Conservation (phyloP, 2,329 filamentous ascomycete genomes). For the Aspergillus aculeatus region DNA sequence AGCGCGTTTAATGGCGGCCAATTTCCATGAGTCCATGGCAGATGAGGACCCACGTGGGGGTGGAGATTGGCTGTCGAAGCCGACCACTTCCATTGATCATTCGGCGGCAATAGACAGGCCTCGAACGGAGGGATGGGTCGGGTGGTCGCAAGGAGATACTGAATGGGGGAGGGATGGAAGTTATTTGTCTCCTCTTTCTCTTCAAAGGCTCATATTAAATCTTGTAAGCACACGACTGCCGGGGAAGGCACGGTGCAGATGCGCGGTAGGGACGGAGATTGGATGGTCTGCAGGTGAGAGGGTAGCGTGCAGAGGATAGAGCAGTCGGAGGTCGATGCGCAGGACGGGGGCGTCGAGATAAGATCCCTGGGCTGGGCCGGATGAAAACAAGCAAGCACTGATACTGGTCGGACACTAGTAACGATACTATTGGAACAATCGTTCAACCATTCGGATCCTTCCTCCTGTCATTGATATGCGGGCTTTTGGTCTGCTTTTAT, state of each 20-base stretch:
- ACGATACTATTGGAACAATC: neutral
- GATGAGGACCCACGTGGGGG: constrained; percentile 21
- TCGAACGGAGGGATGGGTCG: neutral
- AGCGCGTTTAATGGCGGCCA: constrained; percentile 1
- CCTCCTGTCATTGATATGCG: neutral
- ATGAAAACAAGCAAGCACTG: neutral
- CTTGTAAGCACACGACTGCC: neutral
- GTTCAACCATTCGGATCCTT: neutral
- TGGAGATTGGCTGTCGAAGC: constrained; percentile 18
- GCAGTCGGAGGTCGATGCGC: neutral
- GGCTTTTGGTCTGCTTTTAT: neutral
- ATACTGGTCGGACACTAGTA: neutral
- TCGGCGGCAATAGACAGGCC: neutral
- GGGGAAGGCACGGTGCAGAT: constrained; percentile 3
- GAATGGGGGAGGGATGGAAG: neutral
- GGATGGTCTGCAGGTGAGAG: neutral
- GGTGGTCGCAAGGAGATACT: neutral
- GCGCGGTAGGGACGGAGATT: neutral
- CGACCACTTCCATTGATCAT: constrained; percentile 6
- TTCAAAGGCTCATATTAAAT: neutral
- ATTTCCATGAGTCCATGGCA: constrained; percentile 15
- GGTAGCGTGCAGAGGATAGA: neutral
- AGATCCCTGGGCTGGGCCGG: neutral
- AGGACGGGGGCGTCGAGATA: neutral
- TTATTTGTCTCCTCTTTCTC: too few species aligned